Base-by-base conservation (phyloP, 2,329 filamentous ascomycete species). In the Hyphodiscus sp. region DNA sequence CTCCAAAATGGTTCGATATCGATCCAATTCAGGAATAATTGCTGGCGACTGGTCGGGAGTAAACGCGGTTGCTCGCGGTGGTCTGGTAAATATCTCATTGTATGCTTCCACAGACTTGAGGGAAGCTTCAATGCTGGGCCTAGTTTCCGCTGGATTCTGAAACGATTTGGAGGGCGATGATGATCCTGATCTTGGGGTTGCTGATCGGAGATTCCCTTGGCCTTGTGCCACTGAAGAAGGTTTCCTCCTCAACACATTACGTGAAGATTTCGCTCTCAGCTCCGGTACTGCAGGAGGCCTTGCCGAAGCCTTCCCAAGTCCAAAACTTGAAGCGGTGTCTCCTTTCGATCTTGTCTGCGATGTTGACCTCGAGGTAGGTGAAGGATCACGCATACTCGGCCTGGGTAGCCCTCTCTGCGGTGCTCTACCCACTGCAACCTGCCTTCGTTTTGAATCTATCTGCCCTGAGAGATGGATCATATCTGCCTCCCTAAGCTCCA, bases 1-100 rank as follows among this genome's bases (percentile, higher is more conserved):
- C 5, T 71, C 70, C 49, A 72, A 69, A 48, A 75, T 65, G 51
- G 76, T 71, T 58, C 79, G 73, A 63, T 85, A 85, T 30, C 82
- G 75, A 64, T 85, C 82, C 18, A 85, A 67, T 59, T 85, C 82
- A 1, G 82, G 82, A 58, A 66, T 64, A 15, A 68, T 56, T 80
- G 81, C 51, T 80, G 59, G 61, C 33, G 48, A 44, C 11, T 59
- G 57, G 20, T 58, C 60, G n/a, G 49, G 50, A 18, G 51, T 50
- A 13, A 58, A 56, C 38, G 57, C 49, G 33, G 49, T 62, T 15
- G 58, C 52, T 43, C 58, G 57, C 2, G 56, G 51, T 4, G 56
- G 51, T 51, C 61, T 75, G 13, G 72, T 74, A 41, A 76, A 71
- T 7, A 74, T 68, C 20, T 72, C 51, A 71, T 73, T 41, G 63